These are phyloP conservation scores for Corrigiola litoralis DNA, from an alignment of 179 eudicot genomes.

Conservation along the genomic window DNA sequence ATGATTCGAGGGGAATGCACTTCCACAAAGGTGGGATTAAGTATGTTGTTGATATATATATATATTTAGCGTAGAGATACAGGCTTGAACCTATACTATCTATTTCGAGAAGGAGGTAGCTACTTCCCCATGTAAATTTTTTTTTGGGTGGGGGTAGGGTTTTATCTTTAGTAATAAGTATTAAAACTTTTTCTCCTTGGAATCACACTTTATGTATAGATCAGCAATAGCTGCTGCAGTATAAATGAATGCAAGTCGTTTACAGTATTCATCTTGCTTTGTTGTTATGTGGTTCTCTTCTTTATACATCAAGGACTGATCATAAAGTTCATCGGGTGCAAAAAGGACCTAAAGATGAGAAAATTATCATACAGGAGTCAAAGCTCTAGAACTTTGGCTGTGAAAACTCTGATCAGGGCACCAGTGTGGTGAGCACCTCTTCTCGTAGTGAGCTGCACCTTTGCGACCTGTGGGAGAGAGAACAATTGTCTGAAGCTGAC, in stretches of 20 bases:
- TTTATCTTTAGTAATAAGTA: background rate
- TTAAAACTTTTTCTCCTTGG: slow-evolving; percentile 2
- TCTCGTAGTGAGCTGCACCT: slow-evolving; percentile 7
- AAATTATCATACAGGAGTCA: background rate
- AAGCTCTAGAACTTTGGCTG: background rate
- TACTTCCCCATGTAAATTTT: too few species aligned
- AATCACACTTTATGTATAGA: background rate
- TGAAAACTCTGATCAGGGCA: background rate
- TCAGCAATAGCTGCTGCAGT: too few species aligned
- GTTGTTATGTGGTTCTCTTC: background rate
- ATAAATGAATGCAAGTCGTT: background rate
- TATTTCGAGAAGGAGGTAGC: too few species aligned
- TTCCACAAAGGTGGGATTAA: too few species aligned
- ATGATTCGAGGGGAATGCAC: too few species aligned
- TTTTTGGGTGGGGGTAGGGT: too few species aligned
- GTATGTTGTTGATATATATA: too few species aligned
- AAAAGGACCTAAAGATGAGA: too few species aligned
- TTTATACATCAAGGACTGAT: background rate
- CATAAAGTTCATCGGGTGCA: background rate
- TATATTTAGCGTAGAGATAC: too few species aligned
- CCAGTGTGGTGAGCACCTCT: background rate
- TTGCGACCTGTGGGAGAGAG: slow-evolving; percentile 14
- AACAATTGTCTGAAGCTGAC: slow-evolving; percentile 18
- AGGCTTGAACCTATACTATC: too few species aligned
- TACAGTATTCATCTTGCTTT: background rate